Percentiles rank a stretch among this genome's conserved stretches.
These are phyloP conservation scores for Phyllostachys edulis DNA, from an alignment of 176 grass and related monocot species.

Conservation along the genomic window DNA sequence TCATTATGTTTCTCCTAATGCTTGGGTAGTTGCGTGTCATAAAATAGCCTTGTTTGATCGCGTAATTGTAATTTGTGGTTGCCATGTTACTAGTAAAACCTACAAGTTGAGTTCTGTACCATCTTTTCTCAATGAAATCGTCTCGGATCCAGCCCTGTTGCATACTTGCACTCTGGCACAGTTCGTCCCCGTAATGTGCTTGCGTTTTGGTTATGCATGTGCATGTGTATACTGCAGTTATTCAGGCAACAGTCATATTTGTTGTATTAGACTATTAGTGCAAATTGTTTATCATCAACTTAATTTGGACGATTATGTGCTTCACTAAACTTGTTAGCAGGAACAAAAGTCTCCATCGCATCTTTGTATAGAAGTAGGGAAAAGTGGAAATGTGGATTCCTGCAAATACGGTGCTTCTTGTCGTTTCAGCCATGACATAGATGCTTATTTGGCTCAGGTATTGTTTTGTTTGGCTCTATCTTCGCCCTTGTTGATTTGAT, in stretches of 20 bases:
- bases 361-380: constrained; percentile 75
- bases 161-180: neutral
- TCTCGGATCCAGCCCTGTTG: neutral
- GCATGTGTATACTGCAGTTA: neutral
- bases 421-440: constrained; percentile 82
- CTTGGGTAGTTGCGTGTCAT: neutral
- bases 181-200: neutral
- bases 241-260: neutral
- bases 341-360: constrained; percentile 62
- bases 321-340: constrained; percentile 35
- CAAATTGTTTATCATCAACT: constrained; percentile 17
- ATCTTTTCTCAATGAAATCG: neutral
- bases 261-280: neutral
- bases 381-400: constrained; percentile 67
- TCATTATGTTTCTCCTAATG: neutral
- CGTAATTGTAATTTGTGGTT: neutral
- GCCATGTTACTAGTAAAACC: constrained; percentile 2
- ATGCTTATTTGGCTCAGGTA: constrained; percentile 84
- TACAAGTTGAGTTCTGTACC: neutral
- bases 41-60: neutral
- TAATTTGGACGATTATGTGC: constrained; percentile 6
- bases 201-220: neutral
- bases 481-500: neutral
- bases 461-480: constrained; percentile 7
- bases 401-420: constrained; percentile 71